Base-by-base conservation (phyloP, 192 early-diverging fungal species). In the Backusella tuberculispora region DNA sequence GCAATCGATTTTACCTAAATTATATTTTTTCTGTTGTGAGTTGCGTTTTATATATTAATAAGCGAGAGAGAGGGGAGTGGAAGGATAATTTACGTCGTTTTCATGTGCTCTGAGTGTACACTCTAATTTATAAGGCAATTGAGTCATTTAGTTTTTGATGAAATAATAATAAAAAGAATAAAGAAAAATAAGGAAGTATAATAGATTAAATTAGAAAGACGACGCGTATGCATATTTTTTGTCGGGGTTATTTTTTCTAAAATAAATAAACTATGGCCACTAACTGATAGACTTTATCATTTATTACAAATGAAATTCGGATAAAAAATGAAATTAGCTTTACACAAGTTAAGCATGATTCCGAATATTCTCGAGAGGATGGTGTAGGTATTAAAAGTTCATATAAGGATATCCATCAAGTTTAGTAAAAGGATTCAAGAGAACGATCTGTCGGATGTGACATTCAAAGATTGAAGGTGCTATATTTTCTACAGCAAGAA, bases 1-100 rank as follows among this genome's bases (percentile, higher is more conserved):
- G 80, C 81, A 1, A 96, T 78, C 10, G 89, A 93, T 43, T 89
- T 88, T 45, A 95, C 93, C 91, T 93, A 64, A 34, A 34, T 34
- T 34, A 34, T 34, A 34, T 34, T 34, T 34, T 65, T 26, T 12
- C 8, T n/a, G 15, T 66, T 66, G 17, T 66, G 17, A 40, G 38
- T 3, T 34, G 26, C 14, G 15, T 29, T 67, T 12, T 43, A 40
- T 10, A 21, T 66, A 41, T 41, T 37, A 26, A 15, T 15, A 65
- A 40, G 14, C 38, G 7, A 40, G 0, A 2, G 7, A 40, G 0
- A 2, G 29, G 29, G 29, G 29, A 34, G 29, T 0, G 29, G 29
- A 66, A 1, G 40, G 3, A n/a, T 41, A 8, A 9, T 41, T 68
- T 69, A 69, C 67, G 44, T 69, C 67, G 42, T 44, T 40, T 46